Evolutionary conservation across 2,329 filamentous ascomycete species (phyloP).

Genomic region (Scytalidium sp.): DNA sequence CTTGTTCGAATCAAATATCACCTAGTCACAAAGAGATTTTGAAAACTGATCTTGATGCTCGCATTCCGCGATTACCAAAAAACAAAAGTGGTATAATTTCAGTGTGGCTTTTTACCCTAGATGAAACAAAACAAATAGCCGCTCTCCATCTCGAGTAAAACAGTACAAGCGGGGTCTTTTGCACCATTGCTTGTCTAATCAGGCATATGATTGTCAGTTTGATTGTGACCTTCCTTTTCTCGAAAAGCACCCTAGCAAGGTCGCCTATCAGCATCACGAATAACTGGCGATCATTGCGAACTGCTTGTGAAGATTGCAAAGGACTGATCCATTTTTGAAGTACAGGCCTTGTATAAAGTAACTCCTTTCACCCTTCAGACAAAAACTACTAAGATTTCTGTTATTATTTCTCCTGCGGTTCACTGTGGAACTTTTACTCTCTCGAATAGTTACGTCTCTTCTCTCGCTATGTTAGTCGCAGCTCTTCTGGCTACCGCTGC

Average conservation of each 20-base stretch:
- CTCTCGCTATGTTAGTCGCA: constrained; percentile 16
- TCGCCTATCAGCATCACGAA: constrained; percentile 2
- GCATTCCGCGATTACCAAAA: no score
- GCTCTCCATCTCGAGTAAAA: constrained; percentile 5
- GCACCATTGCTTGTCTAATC: no score
- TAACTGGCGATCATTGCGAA: constrained; percentile 1
- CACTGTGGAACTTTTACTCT: constrained; percentile 5
- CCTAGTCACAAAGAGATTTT: no score
- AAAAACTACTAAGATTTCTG: constrained; percentile 5
- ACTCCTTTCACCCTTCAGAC: constrained; percentile 4
- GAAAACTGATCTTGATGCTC: no score
- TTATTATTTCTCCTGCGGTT: background rate
- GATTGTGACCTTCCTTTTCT: constrained; percentile 13
- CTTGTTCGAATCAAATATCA: no score
- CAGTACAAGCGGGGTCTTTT: no score
- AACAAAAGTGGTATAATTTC: constrained; percentile 6
- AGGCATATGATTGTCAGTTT: constrained; percentile 8
- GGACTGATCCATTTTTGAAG: constrained; percentile 3
- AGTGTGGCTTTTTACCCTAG: constrained; percentile 2
- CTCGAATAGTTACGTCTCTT: constrained; percentile 6
- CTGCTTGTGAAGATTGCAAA: no score
- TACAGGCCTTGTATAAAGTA: constrained; percentile 10
- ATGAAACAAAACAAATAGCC: constrained; percentile 2
- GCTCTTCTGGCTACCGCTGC: constrained; percentile 19
- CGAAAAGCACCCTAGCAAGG: constrained; percentile 5